phyloP scores from a whole-genome alignment of 148 eudicot species.

The Euryodendron excelsum region DNA sequence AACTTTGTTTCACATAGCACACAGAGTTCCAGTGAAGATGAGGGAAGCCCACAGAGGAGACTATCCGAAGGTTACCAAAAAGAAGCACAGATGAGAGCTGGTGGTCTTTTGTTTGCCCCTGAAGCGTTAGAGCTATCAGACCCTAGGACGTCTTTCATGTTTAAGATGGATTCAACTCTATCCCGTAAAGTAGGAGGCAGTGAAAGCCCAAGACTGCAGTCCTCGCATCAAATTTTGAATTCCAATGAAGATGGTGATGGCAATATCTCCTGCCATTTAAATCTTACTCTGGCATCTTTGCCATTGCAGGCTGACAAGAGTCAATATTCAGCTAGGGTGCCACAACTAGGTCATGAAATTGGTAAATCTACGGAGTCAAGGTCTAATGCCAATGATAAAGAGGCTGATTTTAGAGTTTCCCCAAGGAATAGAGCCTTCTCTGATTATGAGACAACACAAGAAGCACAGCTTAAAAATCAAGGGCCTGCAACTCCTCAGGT shows the following conservation, averaged over 20 bases:
- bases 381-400: constrained; percentile 23
- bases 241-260: constrained; percentile 59
- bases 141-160: constrained; percentile 51
- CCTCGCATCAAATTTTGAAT: constrained; percentile 42
- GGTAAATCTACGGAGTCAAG: constrained; percentile 29
- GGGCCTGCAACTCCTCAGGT: constrained; percentile 40
- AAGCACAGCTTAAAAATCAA: constrained; percentile 38
- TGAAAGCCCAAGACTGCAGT: constrained; percentile 37
- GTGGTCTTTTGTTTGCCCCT: constrained; percentile 39
- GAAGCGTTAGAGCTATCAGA: constrained; percentile 65
- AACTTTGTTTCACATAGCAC: constrained; percentile 80
- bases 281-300: constrained; percentile 80
- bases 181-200: constrained; percentile 43
- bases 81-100: constrained; percentile 42
- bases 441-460: constrained; percentile 31
- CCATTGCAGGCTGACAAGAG: constrained; percentile 40
- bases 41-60: constrained; percentile 53
- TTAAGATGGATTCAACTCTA: constrained; percentile 55
- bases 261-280: constrained; percentile 62
- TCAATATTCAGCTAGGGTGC: constrained; percentile 32
- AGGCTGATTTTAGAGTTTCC: constrained; percentile 22
- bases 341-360: constrained; percentile 36
- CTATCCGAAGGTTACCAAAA: constrained; percentile 37
- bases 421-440: constrained; percentile 18
- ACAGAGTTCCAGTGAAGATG: constrained; percentile 78